Percentiles rank a stretch among this genome's conserved stretches.
Conservation (phyloP, 345 rosid species). For the Citrus trifoliata region DNA sequence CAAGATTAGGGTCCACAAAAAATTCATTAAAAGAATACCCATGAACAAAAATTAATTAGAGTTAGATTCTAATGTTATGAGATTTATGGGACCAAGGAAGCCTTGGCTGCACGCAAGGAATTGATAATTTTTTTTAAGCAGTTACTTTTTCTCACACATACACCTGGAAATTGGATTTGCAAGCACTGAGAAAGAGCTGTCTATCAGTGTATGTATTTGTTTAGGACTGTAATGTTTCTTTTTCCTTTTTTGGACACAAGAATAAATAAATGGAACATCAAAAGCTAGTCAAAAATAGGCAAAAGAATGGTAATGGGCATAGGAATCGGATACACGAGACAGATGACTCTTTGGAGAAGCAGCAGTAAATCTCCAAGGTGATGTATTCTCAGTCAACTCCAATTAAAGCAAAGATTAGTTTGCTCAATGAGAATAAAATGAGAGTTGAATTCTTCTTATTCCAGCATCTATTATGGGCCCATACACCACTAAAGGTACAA, state of each 20-base stretch:
- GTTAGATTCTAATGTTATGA: neutral
- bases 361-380: neutral
- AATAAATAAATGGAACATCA: neutral
- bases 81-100: constrained; percentile 11
- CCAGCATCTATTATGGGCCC: neutral
- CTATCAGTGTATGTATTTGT: neutral
- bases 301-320: constrained; percentile 5
- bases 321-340: neutral
- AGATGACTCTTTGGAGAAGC: neutral
- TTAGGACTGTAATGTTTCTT: neutral
- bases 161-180: neutral
- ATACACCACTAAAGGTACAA: too few species aligned
- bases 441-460: neutral
- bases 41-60: neutral
- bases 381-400: neutral
- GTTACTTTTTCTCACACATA: neutral
- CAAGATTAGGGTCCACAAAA: neutral
- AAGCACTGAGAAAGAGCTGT: neutral
- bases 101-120: constrained; percentile 35
- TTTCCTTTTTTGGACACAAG: too few species aligned
- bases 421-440: neutral
- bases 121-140: neutral
- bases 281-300: constrained; percentile 26
- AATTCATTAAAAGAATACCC: neutral
- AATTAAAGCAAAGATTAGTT: neutral